These are phyloP conservation scores for Sarocladium kiliense DNA, from an alignment of 2,329 filamentous ascomycete genomes.

Conservation along the genomic window DNA sequence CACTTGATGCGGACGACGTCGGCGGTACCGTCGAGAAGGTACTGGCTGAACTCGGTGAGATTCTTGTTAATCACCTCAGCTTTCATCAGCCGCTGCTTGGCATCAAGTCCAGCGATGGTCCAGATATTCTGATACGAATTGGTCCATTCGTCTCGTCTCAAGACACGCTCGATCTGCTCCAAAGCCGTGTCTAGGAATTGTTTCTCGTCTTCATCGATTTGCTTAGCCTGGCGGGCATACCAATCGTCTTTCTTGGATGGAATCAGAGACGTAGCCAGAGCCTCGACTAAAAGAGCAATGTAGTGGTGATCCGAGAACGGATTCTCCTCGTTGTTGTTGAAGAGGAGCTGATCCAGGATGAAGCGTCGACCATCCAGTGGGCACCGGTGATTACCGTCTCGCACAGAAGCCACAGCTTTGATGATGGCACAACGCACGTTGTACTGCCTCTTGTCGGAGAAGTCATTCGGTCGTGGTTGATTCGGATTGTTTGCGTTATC, in stretches of 20 bases:
- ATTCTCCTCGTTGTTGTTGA: conserved; percentile 93
- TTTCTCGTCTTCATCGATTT: conserved; percentile 39
- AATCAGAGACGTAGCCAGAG: conserved; percentile 8
- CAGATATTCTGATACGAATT: conserved; percentile 64
- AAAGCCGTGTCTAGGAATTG: conserved; percentile 48
- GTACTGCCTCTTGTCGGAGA: conserved; percentile 80
- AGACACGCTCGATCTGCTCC: conserved; percentile 61
- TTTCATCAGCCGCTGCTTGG: conserved; percentile 59
- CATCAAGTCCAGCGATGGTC: conserved; percentile 57
- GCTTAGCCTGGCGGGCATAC: conserved; percentile 38
- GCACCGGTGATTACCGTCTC: conserved; percentile 69
- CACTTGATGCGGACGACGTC: conserved; percentile 62
- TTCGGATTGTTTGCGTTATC: conserved; percentile 65
- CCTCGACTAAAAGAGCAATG: conserved; percentile 61
- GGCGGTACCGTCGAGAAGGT: conserved; percentile 58
- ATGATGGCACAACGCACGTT: conserved; percentile 80
- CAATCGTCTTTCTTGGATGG: conserved; percentile 27
- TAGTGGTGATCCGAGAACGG: conserved; percentile 86
- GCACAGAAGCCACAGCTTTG: conserved; percentile 71
- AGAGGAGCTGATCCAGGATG: conserved; percentile 81
- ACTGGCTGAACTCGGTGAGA: conserved; percentile 55
- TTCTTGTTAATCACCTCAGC: conserved; percentile 52
- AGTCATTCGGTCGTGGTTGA: conserved; percentile 86
- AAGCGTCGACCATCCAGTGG: conserved; percentile 76
- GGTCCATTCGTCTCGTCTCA: conserved; percentile 64